A percentile compares a stretch with the other conserved stretches of the same genome.
phyloP scores from a whole-genome alignment of 129 eudicot genomes.

The Chrysanthemum seticuspe region DNA sequence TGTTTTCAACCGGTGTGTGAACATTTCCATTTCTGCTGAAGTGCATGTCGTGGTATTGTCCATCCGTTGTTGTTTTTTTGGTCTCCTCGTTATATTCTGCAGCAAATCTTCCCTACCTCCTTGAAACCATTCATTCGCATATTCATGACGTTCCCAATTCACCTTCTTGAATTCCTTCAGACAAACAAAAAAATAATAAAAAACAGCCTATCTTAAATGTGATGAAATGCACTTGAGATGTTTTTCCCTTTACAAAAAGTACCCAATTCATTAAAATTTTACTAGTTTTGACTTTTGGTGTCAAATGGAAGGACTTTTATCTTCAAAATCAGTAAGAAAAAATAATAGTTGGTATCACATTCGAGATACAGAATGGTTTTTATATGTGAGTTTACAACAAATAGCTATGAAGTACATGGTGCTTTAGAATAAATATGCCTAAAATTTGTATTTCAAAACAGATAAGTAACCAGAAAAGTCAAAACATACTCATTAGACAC shows the following conservation, averaged over 20 bases:
- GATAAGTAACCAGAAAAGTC: neutral
- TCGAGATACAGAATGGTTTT: neutral
- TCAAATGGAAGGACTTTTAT: neutral
- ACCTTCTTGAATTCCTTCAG: constrained; percentile 23
- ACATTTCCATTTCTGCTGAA: neutral
- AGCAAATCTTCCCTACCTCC: constrained; percentile 11
- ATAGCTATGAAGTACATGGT: neutral
- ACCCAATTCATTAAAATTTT: neutral
- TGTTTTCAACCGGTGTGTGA: constrained; percentile 10
- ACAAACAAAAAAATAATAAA: neutral
- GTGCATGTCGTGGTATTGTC: neutral
- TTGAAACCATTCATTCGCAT: constrained; percentile 32
- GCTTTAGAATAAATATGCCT: neutral
- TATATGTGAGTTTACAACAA: neutral
- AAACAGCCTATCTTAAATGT: neutral
- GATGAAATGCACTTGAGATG: neutral
- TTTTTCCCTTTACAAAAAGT: neutral
- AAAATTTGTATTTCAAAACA: neutral
- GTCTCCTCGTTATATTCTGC: constrained; percentile 22
- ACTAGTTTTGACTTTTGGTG: neutral
- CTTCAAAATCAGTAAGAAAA: neutral
- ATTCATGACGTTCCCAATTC: constrained; percentile 23
- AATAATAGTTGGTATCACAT: neutral
- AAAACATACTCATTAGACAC: neutral
- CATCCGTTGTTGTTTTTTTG: neutral